phyloP scores from a whole-genome alignment of 208 protist species.

The Vickermania spadyakhi region DNA sequence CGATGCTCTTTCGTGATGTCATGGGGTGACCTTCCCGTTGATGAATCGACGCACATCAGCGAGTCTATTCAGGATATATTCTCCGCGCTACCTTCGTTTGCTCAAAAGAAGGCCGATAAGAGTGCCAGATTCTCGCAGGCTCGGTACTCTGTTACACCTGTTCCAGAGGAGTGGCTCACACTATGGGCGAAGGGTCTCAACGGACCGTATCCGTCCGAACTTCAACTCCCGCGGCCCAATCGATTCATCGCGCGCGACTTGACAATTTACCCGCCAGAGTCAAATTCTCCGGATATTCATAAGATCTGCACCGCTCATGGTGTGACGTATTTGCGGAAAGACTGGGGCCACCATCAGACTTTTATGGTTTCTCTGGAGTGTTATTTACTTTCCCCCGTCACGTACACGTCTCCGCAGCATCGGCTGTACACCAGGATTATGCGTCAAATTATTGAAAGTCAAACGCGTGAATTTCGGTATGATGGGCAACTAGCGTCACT shows the following conservation, averaged over 20 bases:
- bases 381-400: conserved; percentile 33
- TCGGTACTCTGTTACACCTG: conserved; percentile 10
- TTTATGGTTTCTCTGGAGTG: conserved; percentile 50
- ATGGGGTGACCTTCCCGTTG: not conserved
- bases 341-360: conserved; percentile 27
- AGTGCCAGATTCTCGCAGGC: conserved; percentile 5
- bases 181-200: conserved; percentile 25
- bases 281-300: not conserved
- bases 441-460: conserved; percentile 26
- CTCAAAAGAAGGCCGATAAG: not conserved
- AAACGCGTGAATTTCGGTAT: conserved; percentile 45
- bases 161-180: conserved; percentile 29
- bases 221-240: conserved; percentile 36
- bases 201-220: conserved; percentile 12
- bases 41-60: not conserved
- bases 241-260: conserved; percentile 72
- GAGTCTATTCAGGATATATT: not conserved
- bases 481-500: conserved; percentile 55
- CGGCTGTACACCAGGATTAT: conserved; percentile 59
- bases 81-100: not conserved
- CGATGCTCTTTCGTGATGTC: not conserved
- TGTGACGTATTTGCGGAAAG: conserved; percentile 29
- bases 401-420: conserved; percentile 27
- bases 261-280: conserved; percentile 20
- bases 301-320: conserved; percentile 22